A percentile compares a stretch with the other conserved stretches of the same genome.
Conservation (phyloP, 2,329 filamentous ascomycete species). For the Microdochium paspali region DNA sequence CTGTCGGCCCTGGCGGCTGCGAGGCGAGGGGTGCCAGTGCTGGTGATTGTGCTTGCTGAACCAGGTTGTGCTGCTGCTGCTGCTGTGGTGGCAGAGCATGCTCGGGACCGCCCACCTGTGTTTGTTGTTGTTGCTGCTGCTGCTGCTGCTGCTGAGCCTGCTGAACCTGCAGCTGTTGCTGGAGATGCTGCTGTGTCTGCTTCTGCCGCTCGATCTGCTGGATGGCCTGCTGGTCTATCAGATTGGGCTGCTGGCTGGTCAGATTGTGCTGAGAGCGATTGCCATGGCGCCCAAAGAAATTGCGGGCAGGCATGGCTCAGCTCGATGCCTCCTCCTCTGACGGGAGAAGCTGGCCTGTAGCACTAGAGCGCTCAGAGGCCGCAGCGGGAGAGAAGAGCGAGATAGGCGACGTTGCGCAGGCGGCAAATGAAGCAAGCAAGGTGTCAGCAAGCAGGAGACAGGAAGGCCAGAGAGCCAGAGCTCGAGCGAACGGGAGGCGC, state of each 20-base stretch:
- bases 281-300: conserved; percentile 14
- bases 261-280: conserved; percentile 48
- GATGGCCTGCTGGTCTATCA: conserved; percentile 29
- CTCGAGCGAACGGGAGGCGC: neutral
- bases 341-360: neutral
- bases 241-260: conserved; percentile 41
- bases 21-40: neutral
- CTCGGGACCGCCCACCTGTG: conserved; percentile 3
- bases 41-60: conserved; percentile 8
- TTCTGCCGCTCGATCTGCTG: conserved; percentile 8
- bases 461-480: neutral
- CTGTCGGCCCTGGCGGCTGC: conserved; percentile 2
- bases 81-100: conserved; percentile 7
- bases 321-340: neutral
- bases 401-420: neutral
- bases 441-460: neutral
- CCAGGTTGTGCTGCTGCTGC: conserved; percentile 8
- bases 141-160: conserved; percentile 7
- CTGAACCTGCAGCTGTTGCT: conserved; percentile 16
- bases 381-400: neutral
- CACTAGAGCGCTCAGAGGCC: neutral
- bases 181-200: conserved; percentile 12
- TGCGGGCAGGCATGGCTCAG: neutral
- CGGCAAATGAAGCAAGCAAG: neutral
- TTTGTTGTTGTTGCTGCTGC: conserved; percentile 8